These are phyloP conservation scores for Vaccinium macrocarpon DNA, from an alignment of 148 eudicot species.

Conservation along the genomic window DNA sequence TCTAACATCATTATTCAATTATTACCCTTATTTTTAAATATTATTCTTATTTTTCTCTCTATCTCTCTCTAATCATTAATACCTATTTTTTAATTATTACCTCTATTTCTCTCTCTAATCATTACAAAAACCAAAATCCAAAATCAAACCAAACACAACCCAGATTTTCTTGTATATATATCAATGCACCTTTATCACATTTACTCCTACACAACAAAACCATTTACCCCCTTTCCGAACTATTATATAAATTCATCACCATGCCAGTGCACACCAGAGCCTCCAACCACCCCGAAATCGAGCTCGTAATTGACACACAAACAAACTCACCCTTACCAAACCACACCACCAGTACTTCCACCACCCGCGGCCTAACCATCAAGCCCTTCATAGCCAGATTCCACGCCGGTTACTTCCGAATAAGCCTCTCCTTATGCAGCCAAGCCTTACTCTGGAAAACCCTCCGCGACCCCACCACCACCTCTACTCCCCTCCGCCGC, in stretches of 20 bases:
- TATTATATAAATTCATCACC: background rate
- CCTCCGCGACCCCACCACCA: conserved; percentile 27
- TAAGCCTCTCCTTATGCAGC: conserved; percentile 42
- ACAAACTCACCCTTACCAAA: background rate
- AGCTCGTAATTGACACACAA: conserved; percentile 6
- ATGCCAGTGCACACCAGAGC: background rate
- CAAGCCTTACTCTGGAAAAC: conserved; percentile 52
- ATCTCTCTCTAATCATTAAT: too few species aligned
- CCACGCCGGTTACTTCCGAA: conserved; percentile 49
- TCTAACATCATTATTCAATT: too few species aligned
- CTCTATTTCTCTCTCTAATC: too few species aligned
- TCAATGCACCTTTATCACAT: too few species aligned
- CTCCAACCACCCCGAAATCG: conserved; percentile 4
- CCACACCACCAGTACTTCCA: background rate
- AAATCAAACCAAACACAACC: too few species aligned
- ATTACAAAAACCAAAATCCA: too few species aligned
- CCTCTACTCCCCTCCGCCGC: conserved; percentile 16
- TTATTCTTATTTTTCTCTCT: too few species aligned
- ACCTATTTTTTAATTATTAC: too few species aligned
- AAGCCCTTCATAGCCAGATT: conserved; percentile 19
- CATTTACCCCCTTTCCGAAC: too few species aligned
- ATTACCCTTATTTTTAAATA: too few species aligned
- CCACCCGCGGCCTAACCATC: background rate
- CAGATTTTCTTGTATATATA: too few species aligned
- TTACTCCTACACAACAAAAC: too few species aligned